These are phyloP conservation scores for Tetrahymena elliotti DNA, from an alignment of 73 alveolate species.

Conservation along the genomic window DNA sequence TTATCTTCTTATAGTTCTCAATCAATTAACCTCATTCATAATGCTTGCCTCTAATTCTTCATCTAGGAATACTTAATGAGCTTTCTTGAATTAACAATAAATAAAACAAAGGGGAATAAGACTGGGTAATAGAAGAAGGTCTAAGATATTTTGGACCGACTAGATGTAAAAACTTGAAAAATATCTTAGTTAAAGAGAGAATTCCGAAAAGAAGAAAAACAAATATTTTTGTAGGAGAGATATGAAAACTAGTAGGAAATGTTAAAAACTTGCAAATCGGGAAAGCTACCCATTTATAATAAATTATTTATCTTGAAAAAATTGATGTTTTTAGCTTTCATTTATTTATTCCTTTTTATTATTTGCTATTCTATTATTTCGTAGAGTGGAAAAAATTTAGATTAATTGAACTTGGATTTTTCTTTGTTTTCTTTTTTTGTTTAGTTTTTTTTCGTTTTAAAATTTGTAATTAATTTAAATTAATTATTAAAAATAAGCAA, in stretches of 20 bases:
- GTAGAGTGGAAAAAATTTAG: background rate
- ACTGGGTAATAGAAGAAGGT: background rate
- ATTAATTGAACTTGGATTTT: background rate
- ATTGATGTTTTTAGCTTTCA: background rate
- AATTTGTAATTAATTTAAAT: background rate
- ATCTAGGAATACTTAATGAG: background rate
- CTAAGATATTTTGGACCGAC: background rate
- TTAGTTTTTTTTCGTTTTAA: background rate
- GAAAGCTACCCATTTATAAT: background rate
- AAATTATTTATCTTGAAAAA: background rate
- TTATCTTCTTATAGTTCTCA: background rate
- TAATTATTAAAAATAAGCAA: background rate
- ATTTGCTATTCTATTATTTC: background rate
- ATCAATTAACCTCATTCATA: background rate
- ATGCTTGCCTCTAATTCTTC: background rate
- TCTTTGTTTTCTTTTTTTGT: background rate
- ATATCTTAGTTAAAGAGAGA: background rate
- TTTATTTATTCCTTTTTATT: background rate
- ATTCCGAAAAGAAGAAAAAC: background rate
- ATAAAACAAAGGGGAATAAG: background rate
- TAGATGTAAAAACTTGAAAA: background rate
- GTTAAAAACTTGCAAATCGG: background rate
- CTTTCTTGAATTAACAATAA: background rate
- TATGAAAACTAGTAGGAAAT: background rate
- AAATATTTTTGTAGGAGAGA: background rate